Conservation (phyloP, 768 basidiomycete species). For the Mycena amicta region DNA sequence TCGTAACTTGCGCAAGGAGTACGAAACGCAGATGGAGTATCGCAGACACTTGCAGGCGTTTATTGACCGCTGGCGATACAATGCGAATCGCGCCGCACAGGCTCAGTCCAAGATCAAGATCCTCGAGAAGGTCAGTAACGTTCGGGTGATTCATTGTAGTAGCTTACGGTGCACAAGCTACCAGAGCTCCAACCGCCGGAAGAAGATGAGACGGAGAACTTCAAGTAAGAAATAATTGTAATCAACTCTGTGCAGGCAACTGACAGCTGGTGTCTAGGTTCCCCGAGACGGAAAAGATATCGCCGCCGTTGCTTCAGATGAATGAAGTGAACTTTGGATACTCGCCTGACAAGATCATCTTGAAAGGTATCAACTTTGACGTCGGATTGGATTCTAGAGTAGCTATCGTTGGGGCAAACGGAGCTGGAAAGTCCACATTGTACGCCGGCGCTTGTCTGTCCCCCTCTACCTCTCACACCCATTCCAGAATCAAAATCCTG, state of each 20-base stretch:
- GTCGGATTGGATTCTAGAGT: conserved; percentile 94
- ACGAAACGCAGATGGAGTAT: conserved; percentile 95
- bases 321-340: conserved; percentile 93
- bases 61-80: conserved; percentile 98
- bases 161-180: conserved; percentile 48
- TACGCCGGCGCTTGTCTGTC: conserved; percentile 35
- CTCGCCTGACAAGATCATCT: conserved; percentile 68
- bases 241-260: background rate
- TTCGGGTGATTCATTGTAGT: background rate
- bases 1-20: conserved; percentile 89
- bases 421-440: conserved; percentile 96
- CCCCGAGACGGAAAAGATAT: conserved; percentile 96
- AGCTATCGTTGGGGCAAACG: conserved; percentile 93
- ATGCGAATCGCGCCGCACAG: conserved; percentile 93
- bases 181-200: conserved; percentile 94
- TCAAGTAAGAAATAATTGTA: conserved; percentile 58
- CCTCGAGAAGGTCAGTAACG: conserved; percentile 64
- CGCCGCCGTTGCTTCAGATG: conserved; percentile 92
- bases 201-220: conserved; percentile 88
- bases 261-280: conserved; percentile 51
- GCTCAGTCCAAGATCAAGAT: conserved; percentile 79
- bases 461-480: conserved; percentile 4
- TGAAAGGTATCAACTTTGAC: conserved; percentile 84
- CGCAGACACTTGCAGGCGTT: conserved; percentile 95
- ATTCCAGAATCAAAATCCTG: conserved; percentile 81